Percentiles rank a stretch among this genome's conserved stretches.
Evolutionary conservation across 306 rosid genomes (phyloP).

Genomic region (Cyclanthera cordifolia): DNA sequence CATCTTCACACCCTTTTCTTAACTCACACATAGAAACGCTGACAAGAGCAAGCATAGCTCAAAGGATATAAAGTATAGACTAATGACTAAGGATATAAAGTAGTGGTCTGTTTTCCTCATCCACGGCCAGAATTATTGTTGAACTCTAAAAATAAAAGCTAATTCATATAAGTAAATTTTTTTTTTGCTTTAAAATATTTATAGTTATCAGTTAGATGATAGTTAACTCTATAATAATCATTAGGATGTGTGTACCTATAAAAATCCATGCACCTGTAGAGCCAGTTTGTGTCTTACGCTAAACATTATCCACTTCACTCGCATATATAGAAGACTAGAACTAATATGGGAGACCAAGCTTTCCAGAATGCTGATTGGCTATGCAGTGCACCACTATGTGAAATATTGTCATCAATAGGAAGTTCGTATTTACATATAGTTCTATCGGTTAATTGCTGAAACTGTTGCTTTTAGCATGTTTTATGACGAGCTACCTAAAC

Average conservation of each 20-base stretch:
- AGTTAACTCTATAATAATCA: background rate
- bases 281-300: too few species aligned
- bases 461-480: background rate
- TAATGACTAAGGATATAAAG: too few species aligned
- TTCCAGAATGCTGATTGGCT: background rate
- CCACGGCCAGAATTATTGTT: too few species aligned
- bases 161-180: too few species aligned
- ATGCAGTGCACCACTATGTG: background rate
- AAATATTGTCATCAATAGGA: background rate
- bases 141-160: too few species aligned
- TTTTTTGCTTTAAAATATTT: background rate
- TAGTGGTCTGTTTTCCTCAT: too few species aligned
- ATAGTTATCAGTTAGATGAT: background rate
- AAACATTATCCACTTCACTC: background rate
- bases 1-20: background rate
- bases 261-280: too few species aligned
- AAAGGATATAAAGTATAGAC: too few species aligned
- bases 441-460: background rate
- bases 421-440: background rate
- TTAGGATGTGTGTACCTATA: background rate
- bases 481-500: background rate
- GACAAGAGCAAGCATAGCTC: too few species aligned
- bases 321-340: background rate
- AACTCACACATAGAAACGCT: background rate
- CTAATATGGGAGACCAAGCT: background rate